Evolutionary conservation across 805 yeast species (phyloP), one percentile per base, ranked within the genome.

Genomic region (Saccharomycopsis vini): DNA sequence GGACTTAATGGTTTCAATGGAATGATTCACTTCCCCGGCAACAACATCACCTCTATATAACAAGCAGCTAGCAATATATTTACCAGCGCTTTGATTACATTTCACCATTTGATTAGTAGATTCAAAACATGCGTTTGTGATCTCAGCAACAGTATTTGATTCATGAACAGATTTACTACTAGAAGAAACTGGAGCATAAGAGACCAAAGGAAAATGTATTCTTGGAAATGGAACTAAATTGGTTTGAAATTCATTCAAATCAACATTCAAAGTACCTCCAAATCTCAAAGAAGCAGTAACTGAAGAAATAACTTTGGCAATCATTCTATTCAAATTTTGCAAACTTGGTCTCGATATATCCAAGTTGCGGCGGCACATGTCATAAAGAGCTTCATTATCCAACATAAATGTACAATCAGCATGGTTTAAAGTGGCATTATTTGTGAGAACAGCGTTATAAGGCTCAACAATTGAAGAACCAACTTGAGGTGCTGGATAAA

Each of bases 341-440:
- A 86, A 81, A 56, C 76, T 74, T 58, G 98, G 98, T 69, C 97
- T 85, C 44, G 89, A 72, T 58, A 92, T 90, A 62, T 85, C 95
- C 62, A 90, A 72, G 67, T 86, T 87, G 64, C 90, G 86, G 62
- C 95, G 88, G 70, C 97, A 90, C 84, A 92, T 92, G 63, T 90
- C 97, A 66, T 90, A 92, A 57, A 92, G 89, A 46, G 98, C 97
- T 71, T 92, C 97, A 68, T 90, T 90, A 68, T 92, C 97, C 53
- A 90, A 96, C 97, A 90, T 89, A 62, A 90, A 90, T 20, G 98
- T 90, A 79, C 97, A 89, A 72, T 90, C 98, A 21, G 97, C 92
- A 68, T 90, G 95, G 71, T 90, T 97, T 63, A 90, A 75, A 47
- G 98, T 90, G 43, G 97, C 84, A 65, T 92, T 97, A 16, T 97